Percentiles rank a stretch among this genome's conserved stretches.
Conservation (phyloP, 768 basidiomycete species). For the Serendipita sp. region DNA sequence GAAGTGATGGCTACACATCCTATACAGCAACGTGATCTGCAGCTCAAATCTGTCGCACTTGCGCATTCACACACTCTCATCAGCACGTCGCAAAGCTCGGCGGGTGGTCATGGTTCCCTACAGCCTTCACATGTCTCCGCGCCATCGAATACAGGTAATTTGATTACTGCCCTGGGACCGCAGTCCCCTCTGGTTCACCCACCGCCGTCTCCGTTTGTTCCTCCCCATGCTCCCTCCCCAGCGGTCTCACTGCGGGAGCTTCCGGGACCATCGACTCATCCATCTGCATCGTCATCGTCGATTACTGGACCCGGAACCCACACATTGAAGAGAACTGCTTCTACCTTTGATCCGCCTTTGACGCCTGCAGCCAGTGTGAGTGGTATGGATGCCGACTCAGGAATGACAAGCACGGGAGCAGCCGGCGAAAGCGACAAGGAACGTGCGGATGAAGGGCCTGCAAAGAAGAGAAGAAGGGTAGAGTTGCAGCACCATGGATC, state of each 20-base stretch:
- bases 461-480: slow-evolving; percentile 77
- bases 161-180: slow-evolving; percentile 14
- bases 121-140: not conserved
- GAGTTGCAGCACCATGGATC: slow-evolving; percentile 26
- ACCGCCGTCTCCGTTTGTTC: slow-evolving; percentile 18
- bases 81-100: slow-evolving; percentile 11
- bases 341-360: not conserved
- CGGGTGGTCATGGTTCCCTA: too few species aligned
- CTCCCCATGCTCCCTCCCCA: slow-evolving; percentile 17
- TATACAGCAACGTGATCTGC: slow-evolving; percentile 80
- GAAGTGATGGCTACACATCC: slow-evolving; percentile 79
- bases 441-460: slow-evolving; percentile 33
- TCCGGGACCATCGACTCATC: not conserved
- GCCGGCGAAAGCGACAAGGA: slow-evolving; percentile 7
- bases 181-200: slow-evolving; percentile 14
- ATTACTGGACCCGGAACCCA: not conserved
- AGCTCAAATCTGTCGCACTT: slow-evolving; percentile 81
- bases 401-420: slow-evolving; percentile 11
- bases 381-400: slow-evolving; percentile 14
- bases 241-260: slow-evolving; percentile 12
- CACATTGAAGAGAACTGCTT: not conserved
- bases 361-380: slow-evolving; percentile 21
- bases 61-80: slow-evolving; percentile 57
- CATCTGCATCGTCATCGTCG: not conserved
- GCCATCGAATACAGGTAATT: slow-evolving; percentile 11